These are phyloP conservation scores for Umbilicus rupestris DNA, from an alignment of 164 flowering plant genomes.

Conservation along the genomic window DNA sequence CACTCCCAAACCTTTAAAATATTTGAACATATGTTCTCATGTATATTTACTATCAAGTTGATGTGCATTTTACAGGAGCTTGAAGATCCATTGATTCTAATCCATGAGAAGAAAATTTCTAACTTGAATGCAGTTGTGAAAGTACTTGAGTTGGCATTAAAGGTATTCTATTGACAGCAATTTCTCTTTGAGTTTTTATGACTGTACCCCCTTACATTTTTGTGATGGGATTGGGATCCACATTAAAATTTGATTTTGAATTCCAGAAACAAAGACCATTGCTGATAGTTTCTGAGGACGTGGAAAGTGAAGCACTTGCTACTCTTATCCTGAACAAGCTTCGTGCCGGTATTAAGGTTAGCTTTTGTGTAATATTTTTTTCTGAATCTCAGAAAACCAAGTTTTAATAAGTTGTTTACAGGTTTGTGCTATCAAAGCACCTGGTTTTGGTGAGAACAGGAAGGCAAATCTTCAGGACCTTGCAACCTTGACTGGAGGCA, in stretches of 20 bases:
- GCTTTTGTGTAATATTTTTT: not conserved
- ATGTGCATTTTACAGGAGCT: slow-evolving; percentile 44
- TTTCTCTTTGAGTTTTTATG: too few species aligned
- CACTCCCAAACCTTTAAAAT: not conserved
- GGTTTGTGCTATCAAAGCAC: slow-evolving; percentile 97
- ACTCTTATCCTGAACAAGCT: slow-evolving; percentile 82
- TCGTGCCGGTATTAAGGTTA: slow-evolving; percentile 91
- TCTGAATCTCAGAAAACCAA: not conserved
- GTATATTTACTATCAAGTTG: not conserved
- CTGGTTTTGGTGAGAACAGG: slow-evolving; percentile 97
- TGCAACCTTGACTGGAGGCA: slow-evolving; percentile 71
- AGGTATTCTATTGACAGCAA: slow-evolving; percentile 31
- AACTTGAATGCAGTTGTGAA: slow-evolving; percentile 70
- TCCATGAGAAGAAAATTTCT: slow-evolving; percentile 87
- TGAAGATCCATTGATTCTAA: slow-evolving; percentile 79
- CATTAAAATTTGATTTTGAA: not conserved
- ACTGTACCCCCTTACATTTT: not conserved
- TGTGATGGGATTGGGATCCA: not conserved
- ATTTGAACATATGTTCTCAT: not conserved
- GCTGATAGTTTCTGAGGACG: slow-evolving; percentile 83
- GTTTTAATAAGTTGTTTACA: slow-evolving; percentile 10
- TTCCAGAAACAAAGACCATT: slow-evolving; percentile 78
- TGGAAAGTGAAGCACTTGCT: slow-evolving; percentile 92
- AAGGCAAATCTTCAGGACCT: slow-evolving; percentile 76
- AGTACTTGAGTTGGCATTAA: slow-evolving; percentile 76